These are phyloP conservation scores for Teunomyces pallodes DNA, from an alignment of 805 yeast genomes.

Conservation along the genomic window DNA sequence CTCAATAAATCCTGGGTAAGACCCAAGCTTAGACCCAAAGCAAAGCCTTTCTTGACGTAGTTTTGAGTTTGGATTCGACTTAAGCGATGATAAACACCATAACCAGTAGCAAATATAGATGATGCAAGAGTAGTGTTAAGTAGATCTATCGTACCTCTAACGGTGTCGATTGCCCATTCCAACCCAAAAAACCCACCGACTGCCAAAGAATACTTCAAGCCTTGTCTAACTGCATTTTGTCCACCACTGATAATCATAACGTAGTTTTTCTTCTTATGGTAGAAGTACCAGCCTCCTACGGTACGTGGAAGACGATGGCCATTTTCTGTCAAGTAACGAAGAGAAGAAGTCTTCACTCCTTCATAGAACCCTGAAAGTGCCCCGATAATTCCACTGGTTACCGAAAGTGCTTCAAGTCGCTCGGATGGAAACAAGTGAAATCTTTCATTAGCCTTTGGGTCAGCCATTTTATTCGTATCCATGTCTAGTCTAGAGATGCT, in stretches of 20 bases:
- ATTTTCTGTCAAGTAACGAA: conserved; percentile 71
- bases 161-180: conserved; percentile 60
- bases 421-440: conserved; percentile 49
- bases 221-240: conserved; percentile 44
- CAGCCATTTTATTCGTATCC: neutral
- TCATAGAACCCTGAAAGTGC: conserved; percentile 54
- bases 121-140: conserved; percentile 62
- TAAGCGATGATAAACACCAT: conserved; percentile 47
- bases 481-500: neutral
- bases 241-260: conserved; percentile 61
- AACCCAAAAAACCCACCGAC: conserved; percentile 53
- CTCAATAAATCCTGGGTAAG: conserved; percentile 63
- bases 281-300: conserved; percentile 84
- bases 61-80: conserved; percentile 40
- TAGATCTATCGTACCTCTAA: conserved; percentile 55
- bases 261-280: conserved; percentile 80
- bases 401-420: conserved; percentile 42
- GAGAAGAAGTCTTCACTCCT: conserved; percentile 55
- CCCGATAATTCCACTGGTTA: conserved; percentile 42
- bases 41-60: conserved; percentile 50
- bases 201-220: conserved; percentile 34
- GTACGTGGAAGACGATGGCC: conserved; percentile 77
- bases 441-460: conserved; percentile 32
- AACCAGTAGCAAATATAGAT: conserved; percentile 47
- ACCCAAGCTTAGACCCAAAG: conserved; percentile 62